These are phyloP conservation scores for Pyropia yezoensis DNA, from an alignment of 23 red algal species.

Conservation along the genomic window DNA sequence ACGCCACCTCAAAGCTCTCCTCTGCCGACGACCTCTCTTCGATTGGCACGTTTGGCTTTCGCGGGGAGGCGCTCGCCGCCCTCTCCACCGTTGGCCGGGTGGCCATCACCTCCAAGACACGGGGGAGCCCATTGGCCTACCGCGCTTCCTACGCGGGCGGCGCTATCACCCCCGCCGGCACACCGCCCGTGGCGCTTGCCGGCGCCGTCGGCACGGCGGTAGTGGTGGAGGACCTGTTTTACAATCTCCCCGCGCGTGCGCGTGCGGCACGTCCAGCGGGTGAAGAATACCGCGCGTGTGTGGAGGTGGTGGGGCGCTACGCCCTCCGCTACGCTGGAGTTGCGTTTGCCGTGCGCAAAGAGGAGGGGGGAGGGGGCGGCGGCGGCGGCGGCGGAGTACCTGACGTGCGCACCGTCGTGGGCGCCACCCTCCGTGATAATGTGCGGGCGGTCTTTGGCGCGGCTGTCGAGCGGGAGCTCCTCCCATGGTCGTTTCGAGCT, in stretches of 20 bases:
- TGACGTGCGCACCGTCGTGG: slow-evolving; percentile 32
- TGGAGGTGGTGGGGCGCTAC: slow-evolving; percentile 74
- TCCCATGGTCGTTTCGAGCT: slow-evolving; percentile 3
- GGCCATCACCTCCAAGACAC: slow-evolving; percentile 35
- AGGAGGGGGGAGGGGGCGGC: slow-evolving; percentile 4
- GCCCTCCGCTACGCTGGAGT: slow-evolving; percentile 56
- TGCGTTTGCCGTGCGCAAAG: slow-evolving; percentile 32
- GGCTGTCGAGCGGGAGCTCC: slow-evolving; percentile 30
- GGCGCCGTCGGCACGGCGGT: slow-evolving; percentile 78
- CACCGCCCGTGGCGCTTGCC: slow-evolving; percentile 20
- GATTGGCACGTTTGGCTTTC: slow-evolving; percentile 78
- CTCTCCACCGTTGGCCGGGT: slow-evolving; percentile 76
- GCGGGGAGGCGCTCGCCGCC: slow-evolving; percentile 92
- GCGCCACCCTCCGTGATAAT: slow-evolving; percentile 30
- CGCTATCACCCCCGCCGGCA: slow-evolving; percentile 11
- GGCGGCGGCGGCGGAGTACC: background rate
- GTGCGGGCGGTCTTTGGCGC: slow-evolving; percentile 70
- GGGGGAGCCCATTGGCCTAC: slow-evolving; percentile 24
- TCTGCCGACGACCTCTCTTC: slow-evolving; percentile 51
- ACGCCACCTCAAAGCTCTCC: slow-evolving; percentile 74
- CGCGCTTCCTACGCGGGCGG: slow-evolving; percentile 63
- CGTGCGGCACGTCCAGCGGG: slow-evolving; percentile 14
- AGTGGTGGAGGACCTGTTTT: slow-evolving; percentile 78
- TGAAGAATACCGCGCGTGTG: slow-evolving; percentile 89
- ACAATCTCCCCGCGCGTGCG: slow-evolving; percentile 51